Percentiles rank a stretch among this genome's conserved stretches.
Evolutionary conservation across 2,329 filamentous ascomycete genomes (phyloP).

Genomic region (Cadophora sp.): DNA sequence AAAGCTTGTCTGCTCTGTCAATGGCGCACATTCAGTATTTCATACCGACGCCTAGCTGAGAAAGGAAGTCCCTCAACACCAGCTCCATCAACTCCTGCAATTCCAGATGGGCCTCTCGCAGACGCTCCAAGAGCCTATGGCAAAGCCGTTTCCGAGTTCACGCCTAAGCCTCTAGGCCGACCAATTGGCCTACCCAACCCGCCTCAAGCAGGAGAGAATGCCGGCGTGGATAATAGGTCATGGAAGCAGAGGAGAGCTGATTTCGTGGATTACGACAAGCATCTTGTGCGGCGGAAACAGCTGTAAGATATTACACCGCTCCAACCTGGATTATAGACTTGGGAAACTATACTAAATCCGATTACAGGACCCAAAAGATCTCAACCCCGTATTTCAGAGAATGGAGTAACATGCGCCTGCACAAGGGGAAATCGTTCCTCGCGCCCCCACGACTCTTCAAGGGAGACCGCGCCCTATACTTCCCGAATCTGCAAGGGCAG

Average conservation of each 20-base stretch:
- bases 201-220: conserved; percentile 81
- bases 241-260: conserved; percentile 75
- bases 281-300: conserved; percentile 76
- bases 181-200: conserved; percentile 84
- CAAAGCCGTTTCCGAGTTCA: conserved; percentile 60
- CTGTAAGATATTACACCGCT: conserved; percentile 58
- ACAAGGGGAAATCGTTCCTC: conserved; percentile 92
- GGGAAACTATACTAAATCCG: conserved; percentile 21
- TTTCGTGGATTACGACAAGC: conserved; percentile 85
- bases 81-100: conserved; percentile 26
- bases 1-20: conserved; percentile 58
- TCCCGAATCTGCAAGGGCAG: conserved; percentile 87
- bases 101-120: conserved; percentile 55
- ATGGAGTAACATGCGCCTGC: conserved; percentile 82
- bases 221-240: conserved; percentile 73
- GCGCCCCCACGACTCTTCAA: conserved; percentile 86
- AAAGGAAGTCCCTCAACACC: conserved; percentile 34
- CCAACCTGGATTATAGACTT: background rate
- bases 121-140: conserved; percentile 67
- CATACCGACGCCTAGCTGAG: conserved; percentile 48
- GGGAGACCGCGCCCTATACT: conserved; percentile 82
- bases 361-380: conserved; percentile 72
- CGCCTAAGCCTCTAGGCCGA: conserved; percentile 65
- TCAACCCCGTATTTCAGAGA: conserved; percentile 94
- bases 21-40: conserved; percentile 57